A percentile compares a stretch with the other conserved stretches of the same genome.
phyloP scores from a whole-genome alignment of 306 rosid genomes.

The Biancaea sappan region DNA sequence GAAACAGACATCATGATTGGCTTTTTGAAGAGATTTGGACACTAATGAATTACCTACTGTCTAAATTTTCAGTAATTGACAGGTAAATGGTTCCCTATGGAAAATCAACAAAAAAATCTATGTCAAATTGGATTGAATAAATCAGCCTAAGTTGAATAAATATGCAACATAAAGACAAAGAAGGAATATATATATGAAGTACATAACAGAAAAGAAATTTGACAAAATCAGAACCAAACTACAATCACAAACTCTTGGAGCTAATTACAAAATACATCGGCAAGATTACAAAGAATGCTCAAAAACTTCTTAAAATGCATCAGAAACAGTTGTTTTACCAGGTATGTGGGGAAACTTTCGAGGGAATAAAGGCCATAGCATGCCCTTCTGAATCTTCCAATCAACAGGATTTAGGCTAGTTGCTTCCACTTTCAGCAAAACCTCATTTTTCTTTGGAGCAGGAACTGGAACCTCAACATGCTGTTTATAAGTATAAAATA shows the following conservation, averaged over 20 bases:
- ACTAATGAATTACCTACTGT: background rate
- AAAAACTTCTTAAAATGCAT: background rate
- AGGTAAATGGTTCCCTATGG: background rate
- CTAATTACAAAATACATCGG: background rate
- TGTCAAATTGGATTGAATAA: background rate
- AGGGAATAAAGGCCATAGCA: conserved; percentile 49
- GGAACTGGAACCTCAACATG: conserved; percentile 78
- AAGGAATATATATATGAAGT: background rate
- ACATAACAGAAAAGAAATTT: background rate
- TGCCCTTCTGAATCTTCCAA: conserved; percentile 76
- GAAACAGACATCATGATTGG: background rate
- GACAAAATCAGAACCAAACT: background rate
- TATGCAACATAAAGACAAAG: background rate
- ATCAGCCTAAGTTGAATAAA: background rate
- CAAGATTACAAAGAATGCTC: background rate
- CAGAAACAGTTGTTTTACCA: conserved; percentile 37
- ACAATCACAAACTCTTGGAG: background rate
- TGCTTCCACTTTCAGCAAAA: conserved; percentile 68
- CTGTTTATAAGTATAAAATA: conserved; percentile 43
- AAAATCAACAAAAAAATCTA: background rate
- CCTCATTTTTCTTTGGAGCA: conserved; percentile 48
- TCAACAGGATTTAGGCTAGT: conserved; percentile 63
- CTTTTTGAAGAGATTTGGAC: background rate
- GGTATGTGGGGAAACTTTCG: conserved; percentile 62
- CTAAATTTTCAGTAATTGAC: background rate